Evolutionary conservation across 306 rosid species (phyloP).

Genomic region (Begonia loranthoides): DNA sequence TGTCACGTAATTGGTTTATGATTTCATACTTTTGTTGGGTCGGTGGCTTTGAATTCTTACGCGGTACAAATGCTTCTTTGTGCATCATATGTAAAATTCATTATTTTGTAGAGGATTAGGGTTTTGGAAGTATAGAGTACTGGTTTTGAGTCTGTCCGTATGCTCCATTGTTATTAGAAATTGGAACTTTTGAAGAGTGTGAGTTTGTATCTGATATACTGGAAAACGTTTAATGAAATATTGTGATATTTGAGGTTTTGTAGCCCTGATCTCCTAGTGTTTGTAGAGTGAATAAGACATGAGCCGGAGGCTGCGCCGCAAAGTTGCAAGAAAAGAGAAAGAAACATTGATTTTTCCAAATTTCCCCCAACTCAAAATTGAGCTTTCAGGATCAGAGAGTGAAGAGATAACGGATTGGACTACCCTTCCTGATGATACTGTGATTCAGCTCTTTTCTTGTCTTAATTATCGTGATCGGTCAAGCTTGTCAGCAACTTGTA

Average conservation of each 20-base stretch:
- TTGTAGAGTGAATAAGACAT: constrained; percentile 32
- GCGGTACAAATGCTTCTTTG: constrained; percentile 4
- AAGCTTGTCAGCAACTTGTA: constrained; percentile 83
- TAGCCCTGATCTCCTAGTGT: constrained; percentile 4
- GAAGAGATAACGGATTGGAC: constrained; percentile 72
- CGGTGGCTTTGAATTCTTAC: constrained; percentile 14
- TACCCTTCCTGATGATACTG: constrained; percentile 86
- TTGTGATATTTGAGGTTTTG: constrained; percentile 20
- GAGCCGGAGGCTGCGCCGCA: constrained; percentile 96
- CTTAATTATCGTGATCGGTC: constrained; percentile 91
- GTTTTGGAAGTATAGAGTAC: constrained; percentile 29
- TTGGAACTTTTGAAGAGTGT: too few species aligned
- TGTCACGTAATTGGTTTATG: constrained; percentile 17
- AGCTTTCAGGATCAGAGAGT: constrained; percentile 26
- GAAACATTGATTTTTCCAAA: constrained; percentile 57
- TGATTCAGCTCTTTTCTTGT: constrained; percentile 81
- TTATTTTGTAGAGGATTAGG: constrained; percentile 37
- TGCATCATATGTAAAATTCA: constrained; percentile 4
- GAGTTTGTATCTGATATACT: background rate
- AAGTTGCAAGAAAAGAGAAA: constrained; percentile 73
- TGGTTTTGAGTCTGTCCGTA: background rate
- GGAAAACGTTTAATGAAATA: background rate
- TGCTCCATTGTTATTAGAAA: too few species aligned
- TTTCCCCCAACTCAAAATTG: constrained; percentile 57
- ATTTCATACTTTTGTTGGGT: constrained; percentile 21